A percentile compares a stretch with the other conserved stretches of the same genome.
phyloP scores from a whole-genome alignment of 169 alveolate genomes.

The Cryptosporidium tyzzeri region DNA sequence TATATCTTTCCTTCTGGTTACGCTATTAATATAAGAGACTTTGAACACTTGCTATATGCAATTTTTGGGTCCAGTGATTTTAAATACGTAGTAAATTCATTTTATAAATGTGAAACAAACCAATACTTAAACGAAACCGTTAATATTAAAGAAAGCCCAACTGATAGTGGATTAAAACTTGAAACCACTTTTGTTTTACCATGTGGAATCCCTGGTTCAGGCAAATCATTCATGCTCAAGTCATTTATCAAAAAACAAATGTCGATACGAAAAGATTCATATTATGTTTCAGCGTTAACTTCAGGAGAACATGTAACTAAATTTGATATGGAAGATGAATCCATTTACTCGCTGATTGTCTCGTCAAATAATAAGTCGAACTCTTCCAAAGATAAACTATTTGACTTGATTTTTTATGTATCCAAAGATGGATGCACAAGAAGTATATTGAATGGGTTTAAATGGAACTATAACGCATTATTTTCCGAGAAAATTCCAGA shows the following conservation, averaged over 20 bases:
- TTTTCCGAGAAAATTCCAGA: background rate
- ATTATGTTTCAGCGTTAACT: slow-evolving; percentile 3
- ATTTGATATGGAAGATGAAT: slow-evolving; percentile 8
- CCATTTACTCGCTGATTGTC: slow-evolving; percentile 32
- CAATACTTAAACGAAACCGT: background rate
- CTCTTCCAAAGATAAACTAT: background rate
- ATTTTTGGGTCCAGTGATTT: slow-evolving; percentile 5
- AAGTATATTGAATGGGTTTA: slow-evolving; percentile 41
- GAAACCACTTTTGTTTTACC: slow-evolving; percentile 48
- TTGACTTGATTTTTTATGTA: slow-evolving; percentile 52
- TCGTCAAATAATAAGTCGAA: background rate
- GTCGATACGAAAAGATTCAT: background rate
- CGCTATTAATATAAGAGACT: slow-evolving; percentile 22
- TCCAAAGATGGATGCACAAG: slow-evolving; percentile 55
- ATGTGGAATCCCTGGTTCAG: slow-evolving; percentile 57
- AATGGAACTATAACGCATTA: slow-evolving; percentile 1
- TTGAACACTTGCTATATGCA: slow-evolving; percentile 36
- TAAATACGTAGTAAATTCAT: slow-evolving; percentile 24
- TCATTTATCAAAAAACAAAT: background rate
- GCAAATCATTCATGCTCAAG: slow-evolving; percentile 32
- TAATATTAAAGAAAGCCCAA: background rate
- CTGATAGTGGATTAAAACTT: background rate
- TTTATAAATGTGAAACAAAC: background rate
- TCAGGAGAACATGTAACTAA: background rate
- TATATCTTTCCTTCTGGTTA: background rate